phyloP scores from a whole-genome alignment of 148 eudicot genomes.

The Rhododendron vialii region DNA sequence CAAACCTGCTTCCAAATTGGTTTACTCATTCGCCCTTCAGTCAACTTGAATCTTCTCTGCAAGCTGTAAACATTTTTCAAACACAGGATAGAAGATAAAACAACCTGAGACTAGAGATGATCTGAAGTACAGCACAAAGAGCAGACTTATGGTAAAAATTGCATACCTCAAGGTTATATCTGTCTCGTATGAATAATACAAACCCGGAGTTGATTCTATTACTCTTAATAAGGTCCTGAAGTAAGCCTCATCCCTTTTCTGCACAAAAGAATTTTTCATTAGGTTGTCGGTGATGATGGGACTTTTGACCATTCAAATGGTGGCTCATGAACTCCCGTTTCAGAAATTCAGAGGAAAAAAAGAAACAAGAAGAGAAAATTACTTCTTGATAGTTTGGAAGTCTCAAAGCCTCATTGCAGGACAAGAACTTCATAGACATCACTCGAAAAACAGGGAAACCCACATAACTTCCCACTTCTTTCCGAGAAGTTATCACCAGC shows the following conservation, averaged over 20 bases:
- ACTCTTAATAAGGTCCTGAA: constrained; percentile 69
- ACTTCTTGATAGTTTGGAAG: constrained; percentile 61
- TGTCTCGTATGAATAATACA: constrained; percentile 92
- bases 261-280: constrained; percentile 20
- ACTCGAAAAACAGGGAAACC: constrained; percentile 80
- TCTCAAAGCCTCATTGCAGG: constrained; percentile 59
- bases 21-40: constrained; percentile 72
- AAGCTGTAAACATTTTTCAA: constrained; percentile 42
- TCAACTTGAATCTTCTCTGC: constrained; percentile 68
- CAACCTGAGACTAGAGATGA: not conserved
- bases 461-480: constrained; percentile 82
- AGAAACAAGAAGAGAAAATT: constrained; percentile 15
- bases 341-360: constrained; percentile 8
- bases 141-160: not conserved
- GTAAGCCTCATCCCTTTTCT: constrained; percentile 93
- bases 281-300: not conserved
- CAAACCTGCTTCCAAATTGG: constrained; percentile 98
- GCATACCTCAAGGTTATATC: constrained; percentile 89
- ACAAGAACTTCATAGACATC: constrained; percentile 76
- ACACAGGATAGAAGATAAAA: not conserved
- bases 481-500: constrained; percentile 71
- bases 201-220: constrained; percentile 91
- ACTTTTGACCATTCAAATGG: constrained; percentile 1
- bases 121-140: not conserved
- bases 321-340: not conserved